phyloP scores from a whole-genome alignment of 805 yeast genomes.

The Yueomyces sinensis region DNA sequence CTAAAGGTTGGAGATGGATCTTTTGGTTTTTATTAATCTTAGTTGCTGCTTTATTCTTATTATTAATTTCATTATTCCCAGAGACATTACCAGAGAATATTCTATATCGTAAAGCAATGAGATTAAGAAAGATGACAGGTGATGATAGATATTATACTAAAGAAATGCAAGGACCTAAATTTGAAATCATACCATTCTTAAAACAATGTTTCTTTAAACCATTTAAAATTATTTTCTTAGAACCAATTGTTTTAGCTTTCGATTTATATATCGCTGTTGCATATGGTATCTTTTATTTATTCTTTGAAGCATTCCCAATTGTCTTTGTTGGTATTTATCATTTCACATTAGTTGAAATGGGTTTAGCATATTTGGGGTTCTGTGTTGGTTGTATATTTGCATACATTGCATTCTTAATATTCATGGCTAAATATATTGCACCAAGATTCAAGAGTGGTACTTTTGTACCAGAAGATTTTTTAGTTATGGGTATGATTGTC shows the following conservation, averaged over 20 bases:
- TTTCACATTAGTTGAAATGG: slow-evolving; percentile 35
- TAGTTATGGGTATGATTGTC: slow-evolving; percentile 31
- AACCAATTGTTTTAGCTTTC: slow-evolving; percentile 44
- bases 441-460: slow-evolving; percentile 16
- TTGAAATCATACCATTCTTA: slow-evolving; percentile 11
- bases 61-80: slow-evolving; percentile 31
- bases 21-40: slow-evolving; percentile 38
- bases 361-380: slow-evolving; percentile 28
- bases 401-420: slow-evolving; percentile 16
- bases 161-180: slow-evolving; percentile 25
- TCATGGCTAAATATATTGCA: slow-evolving; percentile 17
- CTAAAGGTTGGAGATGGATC: slow-evolving; percentile 39
- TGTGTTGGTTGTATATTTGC: slow-evolving; percentile 34
- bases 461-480: slow-evolving; percentile 30
- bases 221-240: slow-evolving; percentile 32
- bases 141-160: slow-evolving; percentile 30
- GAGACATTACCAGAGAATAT: slow-evolving; percentile 36
- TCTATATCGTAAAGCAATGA: slow-evolving; percentile 30
- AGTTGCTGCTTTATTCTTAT: slow-evolving; percentile 24
- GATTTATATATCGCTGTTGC: slow-evolving; percentile 38
- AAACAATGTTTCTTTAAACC: slow-evolving; percentile 35
- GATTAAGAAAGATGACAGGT: slow-evolving; percentile 43
- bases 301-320: slow-evolving; percentile 52
- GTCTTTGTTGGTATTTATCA: slow-evolving; percentile 32
- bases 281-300: slow-evolving; percentile 40